Evolutionary conservation across 768 basidiomycete genomes (phyloP).

Genomic region (Scleroderma bovista): DNA sequence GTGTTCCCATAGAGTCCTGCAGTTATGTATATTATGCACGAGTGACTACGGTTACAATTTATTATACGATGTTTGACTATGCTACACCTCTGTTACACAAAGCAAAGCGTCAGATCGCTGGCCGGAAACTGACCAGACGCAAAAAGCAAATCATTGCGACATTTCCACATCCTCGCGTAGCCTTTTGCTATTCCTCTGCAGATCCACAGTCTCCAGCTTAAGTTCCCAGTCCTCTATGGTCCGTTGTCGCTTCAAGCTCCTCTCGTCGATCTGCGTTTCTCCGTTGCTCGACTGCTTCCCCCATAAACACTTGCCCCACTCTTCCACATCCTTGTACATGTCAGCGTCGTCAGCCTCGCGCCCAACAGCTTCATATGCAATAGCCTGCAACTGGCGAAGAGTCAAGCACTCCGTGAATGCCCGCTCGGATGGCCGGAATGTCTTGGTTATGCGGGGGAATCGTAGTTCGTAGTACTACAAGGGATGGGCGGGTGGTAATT

Average conservation of each 20-base stretch:
- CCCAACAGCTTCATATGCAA: conserved; percentile 52
- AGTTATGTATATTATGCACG: no score
- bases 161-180: conserved; percentile 18
- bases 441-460: conserved; percentile 74
- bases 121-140: no score
- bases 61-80: no score
- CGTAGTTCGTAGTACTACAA: conserved; percentile 75
- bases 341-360: conserved; percentile 35
- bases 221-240: conserved; percentile 38
- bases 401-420: conserved; percentile 54
- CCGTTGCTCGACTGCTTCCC: conserved; percentile 23
- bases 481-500: background rate
- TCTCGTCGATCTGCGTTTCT: conserved; percentile 20
- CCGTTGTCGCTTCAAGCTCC: conserved; percentile 36
- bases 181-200: conserved; percentile 18
- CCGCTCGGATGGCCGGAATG: conserved; percentile 56
- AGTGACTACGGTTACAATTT: no score
- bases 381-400: conserved; percentile 44
- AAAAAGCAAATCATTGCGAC: conserved; percentile 13
- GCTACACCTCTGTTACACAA: no score
- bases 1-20: no score
- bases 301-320: conserved; percentile 39
- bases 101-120: no score
- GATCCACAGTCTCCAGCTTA: conserved; percentile 29
- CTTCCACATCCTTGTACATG: conserved; percentile 44